Conservation (phyloP, 805 yeast species). For the Wickerhamiella lipophila region DNA sequence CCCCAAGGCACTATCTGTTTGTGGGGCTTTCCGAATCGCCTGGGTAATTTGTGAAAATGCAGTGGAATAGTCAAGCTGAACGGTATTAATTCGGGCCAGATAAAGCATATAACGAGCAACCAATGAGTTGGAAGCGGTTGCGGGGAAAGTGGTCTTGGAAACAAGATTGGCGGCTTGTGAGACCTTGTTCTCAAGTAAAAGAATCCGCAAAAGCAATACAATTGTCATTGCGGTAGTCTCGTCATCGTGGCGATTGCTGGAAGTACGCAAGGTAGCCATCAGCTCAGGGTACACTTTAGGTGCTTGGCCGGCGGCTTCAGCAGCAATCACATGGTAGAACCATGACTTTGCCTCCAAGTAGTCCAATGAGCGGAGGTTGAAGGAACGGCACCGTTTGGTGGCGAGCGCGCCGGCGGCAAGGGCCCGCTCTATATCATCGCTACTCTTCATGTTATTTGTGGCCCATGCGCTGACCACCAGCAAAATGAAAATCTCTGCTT, state of each 20-base stretch:
- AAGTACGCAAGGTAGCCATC: conserved; percentile 66
- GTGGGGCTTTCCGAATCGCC: conserved; percentile 96
- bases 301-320: conserved; percentile 45
- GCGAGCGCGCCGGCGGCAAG: conserved; percentile 31
- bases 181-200: conserved; percentile 63
- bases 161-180: conserved; percentile 81
- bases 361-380: conserved; percentile 75
- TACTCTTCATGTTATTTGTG: conserved; percentile 43
- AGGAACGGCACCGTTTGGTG: conserved; percentile 35
- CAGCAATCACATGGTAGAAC: conserved; percentile 76
- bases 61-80: conserved; percentile 81
- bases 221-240: conserved; percentile 84
- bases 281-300: conserved; percentile 55
- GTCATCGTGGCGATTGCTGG: conserved; percentile 80
- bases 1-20: conserved; percentile 69
- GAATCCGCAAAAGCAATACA: conserved; percentile 74
- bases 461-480: conserved; percentile 65
- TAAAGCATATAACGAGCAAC: conserved; percentile 88
- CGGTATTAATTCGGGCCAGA: conserved; percentile 77
- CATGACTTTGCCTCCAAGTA: conserved; percentile 79
- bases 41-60: conserved; percentile 84
- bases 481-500: conserved; percentile 66
- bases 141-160: conserved; percentile 80
- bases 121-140: conserved; percentile 69
- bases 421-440: conserved; percentile 33